phyloP scores from a whole-genome alignment of 2,329 filamentous ascomycete species.

The Fusarium graminum region DNA sequence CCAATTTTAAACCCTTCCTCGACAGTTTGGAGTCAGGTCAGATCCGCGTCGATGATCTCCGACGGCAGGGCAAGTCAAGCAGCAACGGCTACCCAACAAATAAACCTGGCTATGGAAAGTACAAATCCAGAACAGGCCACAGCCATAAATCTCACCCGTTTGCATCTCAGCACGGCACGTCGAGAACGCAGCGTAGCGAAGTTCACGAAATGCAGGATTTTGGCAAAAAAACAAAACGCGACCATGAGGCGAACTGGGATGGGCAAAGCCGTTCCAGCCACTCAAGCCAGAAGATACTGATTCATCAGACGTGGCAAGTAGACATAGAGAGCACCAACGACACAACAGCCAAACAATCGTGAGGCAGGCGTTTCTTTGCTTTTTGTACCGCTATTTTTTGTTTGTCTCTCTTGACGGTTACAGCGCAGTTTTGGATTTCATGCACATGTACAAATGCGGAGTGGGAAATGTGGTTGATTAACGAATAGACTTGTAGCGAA shows the following conservation, averaged over 20 bases:
- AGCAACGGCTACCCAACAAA: constrained; percentile 44
- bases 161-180: constrained; percentile 2
- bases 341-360: constrained; percentile 3
- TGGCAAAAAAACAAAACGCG: constrained; percentile 4
- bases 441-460: constrained; percentile 16
- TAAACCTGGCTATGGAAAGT: constrained; percentile 40
- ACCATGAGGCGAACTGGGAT: constrained; percentile 27
- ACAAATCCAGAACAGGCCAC: constrained; percentile 42
- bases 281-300: constrained; percentile 49
- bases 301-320: constrained; percentile 50
- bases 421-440: constrained; percentile 11
- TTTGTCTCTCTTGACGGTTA: background rate
- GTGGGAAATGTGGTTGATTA: background rate
- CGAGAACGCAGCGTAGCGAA: constrained; percentile 27
- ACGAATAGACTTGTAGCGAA: constrained; percentile 1
- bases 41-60: constrained; percentile 49
- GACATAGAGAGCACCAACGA: constrained; percentile 44
- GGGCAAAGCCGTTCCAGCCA: constrained; percentile 44
- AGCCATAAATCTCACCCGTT: constrained; percentile 32
- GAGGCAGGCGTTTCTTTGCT: background rate
- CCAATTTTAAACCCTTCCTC: constrained; percentile 51
- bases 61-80: constrained; percentile 47
- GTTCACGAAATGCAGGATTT: constrained; percentile 38
- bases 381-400: constrained; percentile 3
- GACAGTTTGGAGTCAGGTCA: constrained; percentile 50